Percentiles rank a stretch among this genome's conserved stretches.
phyloP scores from a whole-genome alignment of 2,329 filamentous ascomycete species.

The Exophiala sp. region DNA sequence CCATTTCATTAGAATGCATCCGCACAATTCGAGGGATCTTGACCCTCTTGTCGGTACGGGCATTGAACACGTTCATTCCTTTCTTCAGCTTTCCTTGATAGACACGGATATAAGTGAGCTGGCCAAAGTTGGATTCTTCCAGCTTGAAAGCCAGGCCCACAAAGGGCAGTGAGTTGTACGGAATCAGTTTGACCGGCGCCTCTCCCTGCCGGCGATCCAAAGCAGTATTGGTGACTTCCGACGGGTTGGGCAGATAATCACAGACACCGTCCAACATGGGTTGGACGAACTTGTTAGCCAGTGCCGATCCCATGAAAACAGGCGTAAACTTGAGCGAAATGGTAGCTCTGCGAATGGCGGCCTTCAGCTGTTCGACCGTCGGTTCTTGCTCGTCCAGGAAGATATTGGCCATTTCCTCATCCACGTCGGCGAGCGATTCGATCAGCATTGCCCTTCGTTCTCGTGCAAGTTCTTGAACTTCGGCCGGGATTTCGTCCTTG shows the following conservation, averaged over 20 bases:
- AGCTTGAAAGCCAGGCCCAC: conserved; percentile 97
- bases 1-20: conserved; percentile 99
- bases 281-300: conserved; percentile 91
- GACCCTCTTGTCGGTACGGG: conserved; percentile 89
- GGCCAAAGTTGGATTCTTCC: conserved; percentile 96
- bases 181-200: conserved; percentile 75
- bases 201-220: conserved; percentile 77
- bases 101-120: conserved; percentile 96
- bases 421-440: conserved; percentile 92
- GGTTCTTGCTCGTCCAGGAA: conserved; percentile 84
- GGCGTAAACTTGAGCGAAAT: conserved; percentile 84
- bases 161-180: conserved; percentile 89
- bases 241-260: conserved; percentile 89
- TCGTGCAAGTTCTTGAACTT: conserved; percentile 66
- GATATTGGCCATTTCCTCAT: conserved; percentile 93
- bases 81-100: conserved; percentile 91
- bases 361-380: conserved; percentile 76
- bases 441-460: conserved; percentile 82
- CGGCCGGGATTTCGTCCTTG: conserved; percentile 75
- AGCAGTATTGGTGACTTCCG: conserved; percentile 81
- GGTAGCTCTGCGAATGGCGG: conserved; percentile 85
- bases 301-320: conserved; percentile 91
- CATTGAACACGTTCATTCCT: conserved; percentile 87
- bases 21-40: conserved; percentile 95
- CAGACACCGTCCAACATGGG: conserved; percentile 95